These are phyloP conservation scores for Osmozyma mogii DNA, from an alignment of 805 yeast species.

Conservation along the genomic window DNA sequence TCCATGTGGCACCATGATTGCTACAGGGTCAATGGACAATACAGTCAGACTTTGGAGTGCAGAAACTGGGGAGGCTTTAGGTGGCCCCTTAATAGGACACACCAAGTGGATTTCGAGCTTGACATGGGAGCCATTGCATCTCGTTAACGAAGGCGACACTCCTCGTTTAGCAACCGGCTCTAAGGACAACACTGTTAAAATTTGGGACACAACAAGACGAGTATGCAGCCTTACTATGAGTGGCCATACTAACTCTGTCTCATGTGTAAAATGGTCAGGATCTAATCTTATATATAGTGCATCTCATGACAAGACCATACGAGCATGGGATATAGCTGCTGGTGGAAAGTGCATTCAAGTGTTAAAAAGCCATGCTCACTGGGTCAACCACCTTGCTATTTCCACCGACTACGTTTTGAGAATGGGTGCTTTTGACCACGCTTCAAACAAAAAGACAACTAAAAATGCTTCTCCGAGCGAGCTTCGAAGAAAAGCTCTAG, in stretches of 20 bases:
- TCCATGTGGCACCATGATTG: conserved; percentile 84
- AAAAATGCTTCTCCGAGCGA: conserved; percentile 17
- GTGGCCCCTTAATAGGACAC: conserved; percentile 74
- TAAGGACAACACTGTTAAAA: conserved; percentile 80
- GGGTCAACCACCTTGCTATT: conserved; percentile 92
- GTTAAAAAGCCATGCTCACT: conserved; percentile 86
- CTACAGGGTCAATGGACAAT: conserved; percentile 94
- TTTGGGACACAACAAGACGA: conserved; percentile 81
- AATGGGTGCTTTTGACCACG: conserved; percentile 81
- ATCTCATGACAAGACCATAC: conserved; percentile 91
- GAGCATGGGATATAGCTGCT: conserved; percentile 75
- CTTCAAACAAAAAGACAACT: conserved; percentile 35
- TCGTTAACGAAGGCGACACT: conserved; percentile 53
- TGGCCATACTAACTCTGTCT: conserved; percentile 84
- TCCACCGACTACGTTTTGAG: conserved; percentile 86
- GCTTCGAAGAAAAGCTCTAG: conserved; percentile 43
- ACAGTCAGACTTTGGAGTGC: conserved; percentile 86
- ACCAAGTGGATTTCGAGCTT: conserved; percentile 82
- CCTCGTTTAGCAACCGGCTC: conserved; percentile 81
- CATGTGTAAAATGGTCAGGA: conserved; percentile 98
- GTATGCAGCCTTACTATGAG: conserved; percentile 61
- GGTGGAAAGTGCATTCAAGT: conserved; percentile 74
- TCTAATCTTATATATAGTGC: conserved; percentile 74
- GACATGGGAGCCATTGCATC: conserved; percentile 91
- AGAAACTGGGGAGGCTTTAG: conserved; percentile 61